Evolutionary conservation across 73 alveolate genomes (phyloP), one percentile per base, ranked within the genome.

Genomic region (Breviolum minutum): DNA sequence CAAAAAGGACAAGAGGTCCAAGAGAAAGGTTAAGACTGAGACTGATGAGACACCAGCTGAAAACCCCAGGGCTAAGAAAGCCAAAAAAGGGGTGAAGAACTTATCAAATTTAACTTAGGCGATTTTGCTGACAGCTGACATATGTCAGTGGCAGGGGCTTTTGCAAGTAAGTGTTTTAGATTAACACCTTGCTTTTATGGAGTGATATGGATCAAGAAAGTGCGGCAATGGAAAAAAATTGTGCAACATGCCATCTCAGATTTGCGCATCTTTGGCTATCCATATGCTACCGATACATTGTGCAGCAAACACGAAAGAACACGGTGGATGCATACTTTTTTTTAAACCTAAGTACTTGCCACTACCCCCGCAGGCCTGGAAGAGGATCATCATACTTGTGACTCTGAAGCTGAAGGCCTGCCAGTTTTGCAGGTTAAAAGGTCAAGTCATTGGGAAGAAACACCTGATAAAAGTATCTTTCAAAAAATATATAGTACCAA

Each of bases 331-430:
- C 54, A 40, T 3, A 40, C 0, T 40, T 40, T 40, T 40, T 3
- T 40, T 2, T 40, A 3, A 14, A 14, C 54, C n/a, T 11, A 16
- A 11, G 40, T 29, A 17, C 30, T 81, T 20, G 12, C 40, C 48
- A 12, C n/a, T 60, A 66, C 90, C 90, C 68, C 9, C 90, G 90
- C 90, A 81, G 90, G 90, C 90, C 90, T 81, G 30, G 90, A 81
- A 7, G 90, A 81, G 40, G 71, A 81, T 11, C 71, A 79, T 13
- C 71, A 24, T 14, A 19, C 14, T 60, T 14, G 17, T 8, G 90
- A 13, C 16, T 40, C 71, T 69, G 62, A 17, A 81, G 70, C 54
- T 40, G 70, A 66, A 29, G 60, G 70, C 60, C 68, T 13, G 69
- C 19, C 40, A 17, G 40, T 17, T 29, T 14, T 27, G 27, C 24